Base-by-base conservation (phyloP, 2,329 filamentous ascomycete genomes). In the Colletotrichum gigasporum region DNA sequence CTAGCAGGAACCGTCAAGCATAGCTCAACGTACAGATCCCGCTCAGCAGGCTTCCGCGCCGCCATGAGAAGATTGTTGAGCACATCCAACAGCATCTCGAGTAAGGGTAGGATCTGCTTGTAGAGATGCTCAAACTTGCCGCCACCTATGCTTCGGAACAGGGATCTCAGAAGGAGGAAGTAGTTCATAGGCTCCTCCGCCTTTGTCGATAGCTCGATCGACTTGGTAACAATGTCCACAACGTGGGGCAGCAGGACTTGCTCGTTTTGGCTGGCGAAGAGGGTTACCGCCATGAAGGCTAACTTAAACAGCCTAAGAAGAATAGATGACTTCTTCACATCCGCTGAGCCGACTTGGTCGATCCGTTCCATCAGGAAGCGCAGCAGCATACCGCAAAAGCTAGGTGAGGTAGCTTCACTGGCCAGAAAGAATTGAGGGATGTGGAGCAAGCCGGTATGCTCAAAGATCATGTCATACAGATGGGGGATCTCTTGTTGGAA, bases 131-230 rank as follows among this genome's bases (percentile, higher is more conserved):
- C 96, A 69, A 99, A 99, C 67, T 97, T 91, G 7, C 96, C 96
- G 51, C 96, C 96, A 20, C 96, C 96, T 55, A 99, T 99, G 74
- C 95, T 98, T 60, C 96, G 84, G 76, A 99, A 99, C 2, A 99
- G 82, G 0, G 94, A 97, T 32, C 96, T 87, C 37, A 99, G 83
- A 2, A 99, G 86, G 10, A 97, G 84, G 78, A 99, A 99, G 79
- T 99, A 99, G 76, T 99, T 99, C 87, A 97, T 97, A 0, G 96
- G 96, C 74, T 98, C 95, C 71, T 97, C 94, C 0, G 96, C 96
- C 62, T 91, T 96, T 6, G 96, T 97, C 1, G 95, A 97, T 35
- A 98, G 83, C 77, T 98, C 93, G 67, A 99, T 97, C 8, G 95
- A 98, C 77, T 97, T 94, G 11, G 95, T 97, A 66, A 99, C 93